Evolutionary conservation across 164 flowering plant genomes (phyloP), one percentile per base, ranked within the genome.

Genomic region (Houttuynia cordata): DNA sequence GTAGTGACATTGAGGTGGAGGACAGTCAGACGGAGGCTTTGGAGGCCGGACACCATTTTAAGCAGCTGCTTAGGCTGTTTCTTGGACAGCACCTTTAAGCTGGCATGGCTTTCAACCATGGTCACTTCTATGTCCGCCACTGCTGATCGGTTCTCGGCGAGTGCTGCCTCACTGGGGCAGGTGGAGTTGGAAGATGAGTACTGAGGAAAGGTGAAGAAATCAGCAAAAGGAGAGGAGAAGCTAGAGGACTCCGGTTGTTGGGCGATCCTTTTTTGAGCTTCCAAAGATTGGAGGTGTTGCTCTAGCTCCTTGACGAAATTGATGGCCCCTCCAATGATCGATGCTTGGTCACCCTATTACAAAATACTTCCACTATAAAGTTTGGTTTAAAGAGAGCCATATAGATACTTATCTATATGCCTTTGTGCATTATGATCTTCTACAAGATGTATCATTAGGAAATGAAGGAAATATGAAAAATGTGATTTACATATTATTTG

Each of bases 271-370:
- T 77, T 79, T 2, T 78, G 73, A 8, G 74, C 74, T 60, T 81
- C 82, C 20, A 83, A 70, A 47, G 79, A 76, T 60, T 88, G 96
- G 25, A 88, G 71, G 8, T 75, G 82, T 58, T 91, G 96, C 66
- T 91, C 96, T 7, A 91, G 80, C 67, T 88, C 92, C 74, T 86
- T 91, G 65, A 91, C 96, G 54, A 81, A 91, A 55, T 91, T 86
- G 37, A 91, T 91, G 21, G 97, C 96, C 0, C 97, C 97, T 12
- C 92, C 97, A 49, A 91, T 70, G 21, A 91, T 86, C 4, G 97
- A 91, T 53, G 97, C 97, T 75, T 91, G 97, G 70, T 91, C 97
- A 21, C 94, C 88, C 97, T 86, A 60, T 17, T 2, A 18, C 24
- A 17, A 12, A 45, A n/a, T n/a, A n/a, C n/a, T n/a, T n/a, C n/a